phyloP scores from a whole-genome alignment of 2,329 filamentous ascomycete genomes.

The Helminthosporium solani region DNA sequence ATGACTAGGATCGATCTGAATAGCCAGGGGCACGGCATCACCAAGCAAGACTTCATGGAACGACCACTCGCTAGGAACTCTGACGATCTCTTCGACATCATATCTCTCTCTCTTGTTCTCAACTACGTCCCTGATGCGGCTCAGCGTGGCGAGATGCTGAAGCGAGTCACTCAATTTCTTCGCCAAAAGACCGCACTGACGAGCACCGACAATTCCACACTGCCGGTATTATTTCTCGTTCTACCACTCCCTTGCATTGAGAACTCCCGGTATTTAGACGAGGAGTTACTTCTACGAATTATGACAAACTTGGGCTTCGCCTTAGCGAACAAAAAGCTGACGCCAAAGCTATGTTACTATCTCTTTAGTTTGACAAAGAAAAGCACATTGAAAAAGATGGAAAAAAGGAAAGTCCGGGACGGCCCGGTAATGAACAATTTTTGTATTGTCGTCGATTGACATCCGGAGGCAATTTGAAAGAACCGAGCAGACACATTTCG shows the following conservation, averaged over 20 bases:
- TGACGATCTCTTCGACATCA: slow-evolving; percentile 75
- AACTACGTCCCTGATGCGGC: slow-evolving; percentile 85
- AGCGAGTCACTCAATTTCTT: slow-evolving; percentile 39
- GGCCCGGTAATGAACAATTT: slow-evolving; percentile 87
- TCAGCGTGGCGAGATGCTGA: slow-evolving; percentile 80
- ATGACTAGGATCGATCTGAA: slow-evolving; percentile 87
- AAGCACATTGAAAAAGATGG: slow-evolving; percentile 48
- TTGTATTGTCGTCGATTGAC: slow-evolving; percentile 64
- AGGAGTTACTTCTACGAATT: slow-evolving; percentile 66
- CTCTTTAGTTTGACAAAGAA: slow-evolving; percentile 65
- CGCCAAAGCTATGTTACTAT: slow-evolving; percentile 83
- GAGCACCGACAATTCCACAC: slow-evolving; percentile 11
- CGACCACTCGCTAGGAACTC: slow-evolving; percentile 67
- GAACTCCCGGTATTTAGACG: slow-evolving; percentile 88
- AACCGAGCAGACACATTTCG: too few species aligned
- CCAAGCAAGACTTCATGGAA: slow-evolving; percentile 92
- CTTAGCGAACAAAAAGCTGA: slow-evolving; percentile 66
- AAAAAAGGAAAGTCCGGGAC: slow-evolving; percentile 75
- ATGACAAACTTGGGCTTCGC: slow-evolving; percentile 76
- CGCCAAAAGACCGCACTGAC: slow-evolving; percentile 9
- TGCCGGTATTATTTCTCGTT: slow-evolving; percentile 80
- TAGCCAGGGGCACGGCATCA: slow-evolving; percentile 77
- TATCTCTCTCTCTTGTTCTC: slow-evolving; percentile 87
- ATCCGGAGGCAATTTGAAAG: not conserved
- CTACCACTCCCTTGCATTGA: slow-evolving; percentile 82